Conservation (phyloP, 2,329 filamentous ascomycete species). For the Cladorrhinum sp. region DNA sequence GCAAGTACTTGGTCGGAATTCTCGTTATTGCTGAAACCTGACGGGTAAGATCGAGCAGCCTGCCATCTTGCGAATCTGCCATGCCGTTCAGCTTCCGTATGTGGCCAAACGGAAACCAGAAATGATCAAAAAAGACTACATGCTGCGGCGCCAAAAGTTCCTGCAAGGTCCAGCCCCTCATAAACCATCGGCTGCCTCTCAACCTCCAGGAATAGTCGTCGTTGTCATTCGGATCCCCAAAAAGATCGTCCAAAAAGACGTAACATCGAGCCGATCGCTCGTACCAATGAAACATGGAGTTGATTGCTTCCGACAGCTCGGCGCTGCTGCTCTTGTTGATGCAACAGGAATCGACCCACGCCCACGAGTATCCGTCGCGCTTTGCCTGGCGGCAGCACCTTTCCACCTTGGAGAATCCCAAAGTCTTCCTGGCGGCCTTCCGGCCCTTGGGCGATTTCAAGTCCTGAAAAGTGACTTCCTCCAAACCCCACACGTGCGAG, state of each 20-base stretch:
- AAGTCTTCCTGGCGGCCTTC: not conserved
- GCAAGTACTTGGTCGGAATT: not conserved
- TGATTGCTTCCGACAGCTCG: slow-evolving; percentile 15
- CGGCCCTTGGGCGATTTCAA: not conserved
- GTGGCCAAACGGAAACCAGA: not conserved
- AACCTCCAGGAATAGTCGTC: too few relatives aligned
- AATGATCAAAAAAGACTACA: not conserved
- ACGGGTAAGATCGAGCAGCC: not conserved
- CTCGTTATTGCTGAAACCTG: not conserved
- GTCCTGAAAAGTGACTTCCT: slow-evolving; percentile 14
- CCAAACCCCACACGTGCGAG: slow-evolving; percentile 12
- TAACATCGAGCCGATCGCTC: not conserved
- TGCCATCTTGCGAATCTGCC: not conserved
- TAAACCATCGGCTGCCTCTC: not conserved
- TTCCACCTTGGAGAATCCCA: slow-evolving; percentile 9
- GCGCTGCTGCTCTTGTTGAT: slow-evolving; percentile 12
- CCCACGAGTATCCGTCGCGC: not conserved
- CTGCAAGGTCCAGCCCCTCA: not conserved
- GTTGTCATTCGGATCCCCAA: too few relatives aligned
- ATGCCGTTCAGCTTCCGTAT: not conserved
- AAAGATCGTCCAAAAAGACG: slow-evolving; percentile 5
- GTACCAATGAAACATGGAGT: not conserved
- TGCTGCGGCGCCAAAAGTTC: not conserved
- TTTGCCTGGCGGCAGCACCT: slow-evolving; percentile 1
- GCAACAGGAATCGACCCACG: slow-evolving; percentile 17